Evolutionary conservation across 495 filamentous ascomycete species (phyloP).

Genomic region (Neurospora sp.): DNA sequence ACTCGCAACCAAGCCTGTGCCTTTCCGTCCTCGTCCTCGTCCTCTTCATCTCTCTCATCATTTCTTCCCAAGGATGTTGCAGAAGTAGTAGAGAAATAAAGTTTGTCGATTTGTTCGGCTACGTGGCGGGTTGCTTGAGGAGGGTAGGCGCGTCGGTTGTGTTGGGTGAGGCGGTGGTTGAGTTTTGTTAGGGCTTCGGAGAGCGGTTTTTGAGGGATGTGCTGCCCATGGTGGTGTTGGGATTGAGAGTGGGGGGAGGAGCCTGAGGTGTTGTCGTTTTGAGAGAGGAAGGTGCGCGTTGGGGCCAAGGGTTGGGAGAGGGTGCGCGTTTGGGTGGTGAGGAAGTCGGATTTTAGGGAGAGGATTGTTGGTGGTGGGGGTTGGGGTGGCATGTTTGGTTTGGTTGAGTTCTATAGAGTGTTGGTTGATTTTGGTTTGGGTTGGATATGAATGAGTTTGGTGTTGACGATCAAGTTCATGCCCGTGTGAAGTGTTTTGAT

Average conservation of each 20-base stretch:
- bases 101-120: slow-evolving; percentile 67
- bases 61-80: too few relatives aligned
- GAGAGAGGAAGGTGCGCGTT: slow-evolving; percentile 40
- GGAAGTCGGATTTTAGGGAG: slow-evolving; percentile 54
- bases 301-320: slow-evolving; percentile 47
- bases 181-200: slow-evolving; percentile 43
- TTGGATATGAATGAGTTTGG: not conserved
- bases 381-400: slow-evolving; percentile 10
- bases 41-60: slow-evolving; percentile 22
- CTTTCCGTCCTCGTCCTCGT: slow-evolving; percentile 33
- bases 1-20: slow-evolving; percentile 24
- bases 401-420: too few relatives aligned
- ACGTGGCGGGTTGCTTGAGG: slow-evolving; percentile 68
- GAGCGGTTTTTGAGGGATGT: slow-evolving; percentile 42
- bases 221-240: slow-evolving; percentile 19
- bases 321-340: slow-evolving; percentile 51
- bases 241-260: slow-evolving; percentile 20
- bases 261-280: slow-evolving; percentile 12
- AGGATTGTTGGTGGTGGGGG: slow-evolving; percentile 40
- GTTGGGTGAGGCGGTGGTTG: slow-evolving; percentile 57
- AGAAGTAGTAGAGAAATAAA: slow-evolving; percentile 49
- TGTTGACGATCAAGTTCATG: not conserved
- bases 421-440: not conserved
- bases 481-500: not conserved
- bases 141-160: slow-evolving; percentile 61